phyloP scores from a whole-genome alignment of 306 rosid genomes.

The Hylodesmum podocarpum region DNA sequence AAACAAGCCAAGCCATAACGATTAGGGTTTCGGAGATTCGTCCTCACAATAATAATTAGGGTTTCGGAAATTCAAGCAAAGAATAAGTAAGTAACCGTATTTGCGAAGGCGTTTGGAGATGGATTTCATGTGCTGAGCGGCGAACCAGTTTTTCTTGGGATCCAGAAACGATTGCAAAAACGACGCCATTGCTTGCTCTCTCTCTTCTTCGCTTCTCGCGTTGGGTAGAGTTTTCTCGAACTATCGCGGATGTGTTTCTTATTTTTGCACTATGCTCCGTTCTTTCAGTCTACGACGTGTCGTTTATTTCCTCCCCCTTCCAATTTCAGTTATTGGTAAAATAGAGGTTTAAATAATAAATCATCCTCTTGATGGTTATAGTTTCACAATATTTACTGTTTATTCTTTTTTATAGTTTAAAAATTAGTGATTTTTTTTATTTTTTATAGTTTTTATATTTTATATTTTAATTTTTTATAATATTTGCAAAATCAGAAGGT shows the following conservation, averaged over 20 bases:
- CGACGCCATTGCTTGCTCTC: slow-evolving; percentile 52
- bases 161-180: slow-evolving; percentile 59
- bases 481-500: too few relatives aligned
- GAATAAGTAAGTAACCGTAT: slow-evolving; percentile 47
- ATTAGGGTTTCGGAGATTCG: slow-evolving; percentile 34
- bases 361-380: too few relatives aligned
- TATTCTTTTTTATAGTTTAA: too few relatives aligned
- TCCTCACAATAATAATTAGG: slow-evolving; percentile 33
- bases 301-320: not conserved
- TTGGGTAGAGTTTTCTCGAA: slow-evolving; percentile 1
- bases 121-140: slow-evolving; percentile 85
- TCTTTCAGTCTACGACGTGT: slow-evolving; percentile 7
- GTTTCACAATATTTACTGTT: too few relatives aligned
- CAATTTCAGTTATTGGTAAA: too few relatives aligned
- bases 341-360: too few relatives aligned
- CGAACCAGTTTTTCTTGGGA: slow-evolving; percentile 87
- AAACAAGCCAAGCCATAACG: not conserved
- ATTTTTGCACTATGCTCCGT: not conserved
- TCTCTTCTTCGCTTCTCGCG: not conserved
- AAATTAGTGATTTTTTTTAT: too few relatives aligned
- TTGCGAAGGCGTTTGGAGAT: slow-evolving; percentile 70
- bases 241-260: not conserved
- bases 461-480: too few relatives aligned
- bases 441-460: too few relatives aligned
- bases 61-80: not conserved